A percentile compares a stretch with the other conserved stretches of the same genome.
Conservation (phyloP, 129 eudicot genomes). For the Heracleum sosnowskyi region DNA sequence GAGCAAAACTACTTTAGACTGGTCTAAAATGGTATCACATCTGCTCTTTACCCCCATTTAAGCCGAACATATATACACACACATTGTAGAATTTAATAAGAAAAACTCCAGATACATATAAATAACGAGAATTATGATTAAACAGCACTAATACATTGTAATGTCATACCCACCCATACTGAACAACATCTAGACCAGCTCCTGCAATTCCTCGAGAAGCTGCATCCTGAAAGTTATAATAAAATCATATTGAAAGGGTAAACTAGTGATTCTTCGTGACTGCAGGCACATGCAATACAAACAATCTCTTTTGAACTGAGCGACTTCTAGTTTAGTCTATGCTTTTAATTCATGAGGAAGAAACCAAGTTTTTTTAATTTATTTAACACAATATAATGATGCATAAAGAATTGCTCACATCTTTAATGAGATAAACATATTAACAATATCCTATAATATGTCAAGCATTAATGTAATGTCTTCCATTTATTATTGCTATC, state of each 20-base stretch:
- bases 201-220: slow-evolving; percentile 84
- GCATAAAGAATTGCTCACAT: neutral
- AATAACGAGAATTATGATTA: neutral
- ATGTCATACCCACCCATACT: slow-evolving; percentile 57
- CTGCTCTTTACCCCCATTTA: neutral
- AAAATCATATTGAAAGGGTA: slow-evolving; percentile 1
- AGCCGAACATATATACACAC: neutral
- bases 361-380: neutral
- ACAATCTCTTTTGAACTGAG: neutral
- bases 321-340: neutral
- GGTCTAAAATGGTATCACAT: neutral
- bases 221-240: slow-evolving; percentile 67
- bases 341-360: neutral
- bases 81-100: neutral
- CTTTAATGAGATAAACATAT: neutral
- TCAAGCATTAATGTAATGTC: neutral
- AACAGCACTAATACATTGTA: neutral
- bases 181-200: slow-evolving; percentile 80
- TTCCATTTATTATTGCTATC: neutral
- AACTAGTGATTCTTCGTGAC: neutral
- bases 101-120: neutral
- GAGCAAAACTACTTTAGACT: no score
- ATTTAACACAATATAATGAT: neutral
- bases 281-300: neutral
- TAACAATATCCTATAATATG: neutral